A percentile compares a stretch with the other conserved stretches of the same genome.
phyloP scores from a whole-genome alignment of 1,284 basidiomycete species.

The Wolfiporia cocos region DNA sequence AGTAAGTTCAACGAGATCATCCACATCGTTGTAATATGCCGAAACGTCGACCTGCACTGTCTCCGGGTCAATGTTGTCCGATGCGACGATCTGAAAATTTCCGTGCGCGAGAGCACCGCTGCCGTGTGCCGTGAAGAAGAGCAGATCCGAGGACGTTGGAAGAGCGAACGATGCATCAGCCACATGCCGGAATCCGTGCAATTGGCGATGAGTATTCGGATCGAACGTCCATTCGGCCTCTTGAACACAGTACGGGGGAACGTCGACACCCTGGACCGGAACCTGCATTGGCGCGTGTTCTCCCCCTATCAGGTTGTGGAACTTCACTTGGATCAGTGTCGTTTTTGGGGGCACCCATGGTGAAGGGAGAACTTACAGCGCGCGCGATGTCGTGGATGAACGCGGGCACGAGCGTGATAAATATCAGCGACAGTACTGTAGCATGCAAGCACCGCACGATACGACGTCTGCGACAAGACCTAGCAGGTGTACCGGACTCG shows the following conservation, averaged over 20 bases:
- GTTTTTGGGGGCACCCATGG: too few species aligned
- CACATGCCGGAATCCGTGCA: slow-evolving; percentile 6
- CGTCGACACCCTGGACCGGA: not conserved
- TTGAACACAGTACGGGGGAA: not conserved
- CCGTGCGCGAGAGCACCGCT: slow-evolving; percentile 15
- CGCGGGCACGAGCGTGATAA: not conserved
- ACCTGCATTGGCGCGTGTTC: not conserved
- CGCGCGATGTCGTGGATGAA: not conserved
- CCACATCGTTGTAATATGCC: slow-evolving; percentile 14
- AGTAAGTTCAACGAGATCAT: slow-evolving; percentile 13
- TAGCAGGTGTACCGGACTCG: not conserved
- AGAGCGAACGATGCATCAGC: slow-evolving; percentile 18
- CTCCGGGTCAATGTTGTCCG: slow-evolving; percentile 10
- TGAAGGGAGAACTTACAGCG: not conserved
- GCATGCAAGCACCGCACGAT: not conserved
- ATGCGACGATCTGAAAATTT: slow-evolving; percentile 15
- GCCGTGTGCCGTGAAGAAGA: slow-evolving; percentile 22
- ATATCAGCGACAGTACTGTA: not conserved
- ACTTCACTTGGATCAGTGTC: not conserved
- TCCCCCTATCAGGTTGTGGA: not conserved
- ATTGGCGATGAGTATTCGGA: not conserved
- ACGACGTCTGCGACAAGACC: too few species aligned
- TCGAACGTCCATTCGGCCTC: slow-evolving; percentile 3
- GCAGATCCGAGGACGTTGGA: slow-evolving; percentile 18
- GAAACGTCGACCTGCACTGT: slow-evolving; percentile 15